Base-by-base conservation (phyloP, 163 green algal genomes). In the Chloromonas sp. region DNA sequence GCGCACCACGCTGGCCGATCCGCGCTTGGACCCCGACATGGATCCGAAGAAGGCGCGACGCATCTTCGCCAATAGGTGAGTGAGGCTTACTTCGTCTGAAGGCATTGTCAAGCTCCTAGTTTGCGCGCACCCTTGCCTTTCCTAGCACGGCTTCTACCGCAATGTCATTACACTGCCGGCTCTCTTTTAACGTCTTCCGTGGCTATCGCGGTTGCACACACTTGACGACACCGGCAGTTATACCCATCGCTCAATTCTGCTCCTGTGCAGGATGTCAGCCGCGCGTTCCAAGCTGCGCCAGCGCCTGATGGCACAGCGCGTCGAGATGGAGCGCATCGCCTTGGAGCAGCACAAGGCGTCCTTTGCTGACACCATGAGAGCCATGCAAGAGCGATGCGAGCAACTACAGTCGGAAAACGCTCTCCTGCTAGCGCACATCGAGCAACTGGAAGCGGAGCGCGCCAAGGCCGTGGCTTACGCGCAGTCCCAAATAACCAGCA, bases 31-130 rank as follows among this genome's bases (percentile, higher is more conserved):
- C 87, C 95, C 95, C 15, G 86, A 81, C 60, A 92, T 98, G 1
- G 93, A 97, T 82, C 92, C 93, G 59, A 94, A 94, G 81, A 90
- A 90, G 36, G 94, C 94, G 2, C 86, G 85, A 71, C 89, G 94
- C 83, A 97, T 98, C 85, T 87, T 98, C 80, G 92, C 93, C 83
- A 98, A 98, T 89, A 79, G 74, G 74, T 79, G 74, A 11, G 74
- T 11, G 66, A 15, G 66, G 66, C 36, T 36, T 36, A 36, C 36
- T 36, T 36, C 36, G 36, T 36, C 36, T 36, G 36, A 36, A 36
- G 36, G 36, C 36, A 36, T 36, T 36, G 36, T 36, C 36, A 36
- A 36, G 36, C 36, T 36, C 36, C 36, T 36, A 36, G 36, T 36
- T 36, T 36, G 36, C 36, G 36, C 36, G 36, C 36, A 36, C 36